phyloP scores from a whole-genome alignment of 805 yeast species.

The Cyberlindnera mississippiensis region DNA sequence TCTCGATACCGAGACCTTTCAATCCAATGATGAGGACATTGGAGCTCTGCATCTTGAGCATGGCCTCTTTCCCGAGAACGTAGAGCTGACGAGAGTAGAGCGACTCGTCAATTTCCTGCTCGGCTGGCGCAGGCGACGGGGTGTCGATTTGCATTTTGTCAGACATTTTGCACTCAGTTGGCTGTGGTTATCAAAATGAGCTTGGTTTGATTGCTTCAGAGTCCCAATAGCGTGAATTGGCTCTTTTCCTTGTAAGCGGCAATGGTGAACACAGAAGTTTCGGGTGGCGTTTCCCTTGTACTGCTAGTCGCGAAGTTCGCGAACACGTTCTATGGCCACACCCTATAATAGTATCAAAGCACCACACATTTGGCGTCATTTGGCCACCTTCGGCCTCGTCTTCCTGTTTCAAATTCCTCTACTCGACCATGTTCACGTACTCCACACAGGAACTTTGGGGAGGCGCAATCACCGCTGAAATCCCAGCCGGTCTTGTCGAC shows the following conservation, averaged over 20 bases:
- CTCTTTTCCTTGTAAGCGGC: too few relatives aligned
- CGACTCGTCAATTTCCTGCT: constrained; percentile 77
- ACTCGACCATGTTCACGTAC: background rate
- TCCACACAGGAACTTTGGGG: constrained; percentile 56
- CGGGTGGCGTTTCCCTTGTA: too few relatives aligned
- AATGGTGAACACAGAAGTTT: background rate
- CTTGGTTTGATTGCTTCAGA: background rate
- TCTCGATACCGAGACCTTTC: constrained; percentile 91
- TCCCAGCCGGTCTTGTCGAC: constrained; percentile 66
- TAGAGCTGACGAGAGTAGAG: constrained; percentile 95
- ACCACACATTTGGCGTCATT: too few relatives aligned
- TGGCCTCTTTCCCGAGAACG: constrained; percentile 96
- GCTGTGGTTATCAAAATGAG: too few relatives aligned
- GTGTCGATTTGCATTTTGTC: constrained; percentile 42
- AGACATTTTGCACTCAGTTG: constrained; percentile 21
- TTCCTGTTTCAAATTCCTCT: background rate
- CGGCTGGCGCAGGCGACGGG: constrained; percentile 27
- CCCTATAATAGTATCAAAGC: too few relatives aligned
- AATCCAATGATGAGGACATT: constrained; percentile 89
- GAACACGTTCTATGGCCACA: too few relatives aligned
- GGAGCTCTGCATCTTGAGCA: constrained; percentile 93
- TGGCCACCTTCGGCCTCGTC: background rate
- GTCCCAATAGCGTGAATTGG: background rate
- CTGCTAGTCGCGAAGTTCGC: too few relatives aligned
- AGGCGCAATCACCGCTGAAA: constrained; percentile 62